These are phyloP conservation scores for Pyrus hybrid DNA, from an alignment of 331 rosid genomes.

Conservation along the genomic window DNA sequence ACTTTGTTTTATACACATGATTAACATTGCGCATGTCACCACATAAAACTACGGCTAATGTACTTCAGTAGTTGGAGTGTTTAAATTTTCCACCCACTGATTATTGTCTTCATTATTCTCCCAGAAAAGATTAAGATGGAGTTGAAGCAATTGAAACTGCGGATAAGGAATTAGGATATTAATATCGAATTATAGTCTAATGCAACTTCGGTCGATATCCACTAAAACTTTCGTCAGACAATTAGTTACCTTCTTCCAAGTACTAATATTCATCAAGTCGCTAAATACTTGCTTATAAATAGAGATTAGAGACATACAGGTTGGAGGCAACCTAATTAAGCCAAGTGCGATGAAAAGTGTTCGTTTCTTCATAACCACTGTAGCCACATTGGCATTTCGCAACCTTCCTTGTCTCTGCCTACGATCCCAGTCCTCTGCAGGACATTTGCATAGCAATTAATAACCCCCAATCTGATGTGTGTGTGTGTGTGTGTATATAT, in stretches of 20 bases:
- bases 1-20: neutral
- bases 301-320: neutral
- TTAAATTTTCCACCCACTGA: no score
- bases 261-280: neutral
- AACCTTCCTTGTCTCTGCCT: slow-evolving; percentile 3
- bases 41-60: neutral
- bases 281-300: neutral
- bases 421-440: neutral
- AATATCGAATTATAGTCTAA: neutral
- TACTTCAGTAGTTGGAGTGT: no score
- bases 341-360: neutral
- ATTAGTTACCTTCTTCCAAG: neutral
- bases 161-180: neutral
- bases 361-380: neutral
- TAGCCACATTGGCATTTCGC: neutral
- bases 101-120: no score
- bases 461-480: neutral
- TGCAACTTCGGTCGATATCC: neutral
- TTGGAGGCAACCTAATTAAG: neutral
- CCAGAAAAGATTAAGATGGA: neutral
- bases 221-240: neutral
- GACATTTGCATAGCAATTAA: slow-evolving; percentile 2
- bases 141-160: neutral
- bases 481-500: no score
- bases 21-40: neutral